Conservation (phyloP, 495 filamentous ascomycete species). For the Echria macrotheca region DNA sequence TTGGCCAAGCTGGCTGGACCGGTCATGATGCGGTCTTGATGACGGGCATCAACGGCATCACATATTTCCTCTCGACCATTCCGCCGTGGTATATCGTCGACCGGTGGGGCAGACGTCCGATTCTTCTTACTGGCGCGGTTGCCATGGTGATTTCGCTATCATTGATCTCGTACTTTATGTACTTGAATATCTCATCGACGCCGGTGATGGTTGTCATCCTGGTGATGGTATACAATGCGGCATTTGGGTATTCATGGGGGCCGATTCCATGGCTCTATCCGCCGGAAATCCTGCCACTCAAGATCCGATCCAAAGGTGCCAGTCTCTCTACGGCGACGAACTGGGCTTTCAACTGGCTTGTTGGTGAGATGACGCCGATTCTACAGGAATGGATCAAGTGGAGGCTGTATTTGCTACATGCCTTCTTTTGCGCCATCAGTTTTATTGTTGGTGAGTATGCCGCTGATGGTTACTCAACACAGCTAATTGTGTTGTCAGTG, state of each 20-base stretch:
- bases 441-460: conserved; percentile 84
- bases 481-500: conserved; percentile 46
- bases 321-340: conserved; percentile 95
- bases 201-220: conserved; percentile 82
- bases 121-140: conserved; percentile 84
- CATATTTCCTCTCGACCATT: conserved; percentile 83
- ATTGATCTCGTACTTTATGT: conserved; percentile 91
- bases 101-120: conserved; percentile 81
- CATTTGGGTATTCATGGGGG: conserved; percentile 98
- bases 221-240: conserved; percentile 97
- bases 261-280: conserved; percentile 98
- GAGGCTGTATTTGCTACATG: conserved; percentile 90
- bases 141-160: conserved; percentile 91
- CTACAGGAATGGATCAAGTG: conserved; percentile 86
- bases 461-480: conserved; percentile 16
- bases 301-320: conserved; percentile 95
- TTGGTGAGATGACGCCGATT: conserved; percentile 89
- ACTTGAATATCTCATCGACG: conserved; percentile 70
- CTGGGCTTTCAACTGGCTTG: conserved; percentile 98
- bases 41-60: conserved; percentile 94
- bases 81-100: conserved; percentile 98
- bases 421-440: conserved; percentile 93
- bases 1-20: conserved; percentile 90
- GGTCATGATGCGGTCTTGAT: conserved; percentile 90
- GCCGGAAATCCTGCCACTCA: conserved; percentile 92